A percentile compares a stretch with the other conserved stretches of the same genome.
These are phyloP conservation scores for Melanomma pulvis-pyrius DNA, from an alignment of 495 filamentous ascomycete genomes.

Conservation along the genomic window DNA sequence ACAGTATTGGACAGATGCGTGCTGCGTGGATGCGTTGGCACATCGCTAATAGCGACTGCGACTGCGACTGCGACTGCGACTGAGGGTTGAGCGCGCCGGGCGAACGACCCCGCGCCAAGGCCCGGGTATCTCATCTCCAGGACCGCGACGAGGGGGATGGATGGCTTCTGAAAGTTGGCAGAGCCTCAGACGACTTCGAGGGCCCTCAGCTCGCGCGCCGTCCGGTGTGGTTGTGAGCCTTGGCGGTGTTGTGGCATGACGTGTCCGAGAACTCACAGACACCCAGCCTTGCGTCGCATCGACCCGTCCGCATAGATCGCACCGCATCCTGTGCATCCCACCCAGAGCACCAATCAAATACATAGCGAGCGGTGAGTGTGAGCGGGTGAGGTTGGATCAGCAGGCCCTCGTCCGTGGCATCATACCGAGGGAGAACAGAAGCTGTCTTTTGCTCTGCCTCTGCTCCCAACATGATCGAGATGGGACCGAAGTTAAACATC, in stretches of 20 bases:
- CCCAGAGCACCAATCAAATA: neutral
- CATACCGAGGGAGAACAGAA: too few relatives aligned
- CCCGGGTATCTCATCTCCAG: conserved; percentile 7
- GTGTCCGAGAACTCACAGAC: neutral
- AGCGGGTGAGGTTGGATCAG: too few relatives aligned
- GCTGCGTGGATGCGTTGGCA: conserved; percentile 35
- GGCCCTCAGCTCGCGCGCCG: neutral
- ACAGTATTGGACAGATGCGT: conserved; percentile 26
- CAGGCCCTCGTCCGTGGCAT: too few relatives aligned
- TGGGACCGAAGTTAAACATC: neutral
- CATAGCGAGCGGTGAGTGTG: neutral
- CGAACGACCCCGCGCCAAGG: neutral
- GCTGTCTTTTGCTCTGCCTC: too few relatives aligned
- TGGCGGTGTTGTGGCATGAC: neutral
- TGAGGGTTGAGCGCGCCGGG: neutral
- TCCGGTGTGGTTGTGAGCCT: neutral
- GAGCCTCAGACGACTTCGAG: neutral
- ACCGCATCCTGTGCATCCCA: neutral
- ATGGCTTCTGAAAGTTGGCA: neutral
- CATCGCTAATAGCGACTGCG: conserved; percentile 18
- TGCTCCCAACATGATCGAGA: neutral
- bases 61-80: neutral
- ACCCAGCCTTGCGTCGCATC: neutral
- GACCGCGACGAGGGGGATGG: neutral
- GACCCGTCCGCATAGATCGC: neutral